A percentile compares a stretch with the other conserved stretches of the same genome.
Conservation (phyloP, 2,329 filamentous ascomycete species). For the Penicillium verrucosum region DNA sequence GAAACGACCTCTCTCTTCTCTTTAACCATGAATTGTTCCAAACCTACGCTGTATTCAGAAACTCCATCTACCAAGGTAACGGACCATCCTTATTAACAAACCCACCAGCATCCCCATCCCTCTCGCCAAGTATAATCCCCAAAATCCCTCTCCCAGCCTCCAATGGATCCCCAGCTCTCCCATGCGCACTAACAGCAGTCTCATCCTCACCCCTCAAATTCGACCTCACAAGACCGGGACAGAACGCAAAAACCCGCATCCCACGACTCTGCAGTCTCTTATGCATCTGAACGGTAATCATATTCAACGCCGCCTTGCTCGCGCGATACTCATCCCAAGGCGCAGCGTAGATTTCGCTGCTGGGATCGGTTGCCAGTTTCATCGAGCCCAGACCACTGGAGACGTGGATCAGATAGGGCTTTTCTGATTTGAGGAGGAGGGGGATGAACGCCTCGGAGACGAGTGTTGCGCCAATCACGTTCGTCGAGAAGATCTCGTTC, state of each 20-base stretch:
- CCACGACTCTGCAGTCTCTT: slow-evolving; percentile 10
- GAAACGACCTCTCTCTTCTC: neutral
- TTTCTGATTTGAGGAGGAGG: slow-evolving; percentile 30
- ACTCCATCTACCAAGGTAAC: neutral
- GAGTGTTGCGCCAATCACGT: slow-evolving; percentile 34
- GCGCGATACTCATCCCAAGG: slow-evolving; percentile 19
- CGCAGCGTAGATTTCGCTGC: neutral
- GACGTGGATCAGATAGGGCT: slow-evolving; percentile 35
- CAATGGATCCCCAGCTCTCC: slow-evolving; percentile 24
- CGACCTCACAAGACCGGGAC: slow-evolving; percentile 30
- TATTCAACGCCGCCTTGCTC: slow-evolving; percentile 23
- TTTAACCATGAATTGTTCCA: no score
- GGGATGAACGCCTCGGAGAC: slow-evolving; percentile 33
- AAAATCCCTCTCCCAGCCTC: slow-evolving; percentile 25
- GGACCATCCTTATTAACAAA: slow-evolving; percentile 27
- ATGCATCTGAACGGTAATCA: slow-evolving; percentile 17
- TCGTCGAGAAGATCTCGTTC: slow-evolving; percentile 30
- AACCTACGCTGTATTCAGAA: neutral
- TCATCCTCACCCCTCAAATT: slow-evolving; percentile 29
- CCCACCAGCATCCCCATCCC: slow-evolving; percentile 31
- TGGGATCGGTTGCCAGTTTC: slow-evolving; percentile 10
- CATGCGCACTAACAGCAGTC: slow-evolving; percentile 18
- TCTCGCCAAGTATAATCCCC: slow-evolving; percentile 26
- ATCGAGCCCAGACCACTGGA: slow-evolving; percentile 32
- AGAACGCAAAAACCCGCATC: slow-evolving; percentile 26